Percentiles rank a stretch among this genome's conserved stretches.
Evolutionary conservation across 441 rosid species (phyloP).

Genomic region (Erysimum cheiri): DNA sequence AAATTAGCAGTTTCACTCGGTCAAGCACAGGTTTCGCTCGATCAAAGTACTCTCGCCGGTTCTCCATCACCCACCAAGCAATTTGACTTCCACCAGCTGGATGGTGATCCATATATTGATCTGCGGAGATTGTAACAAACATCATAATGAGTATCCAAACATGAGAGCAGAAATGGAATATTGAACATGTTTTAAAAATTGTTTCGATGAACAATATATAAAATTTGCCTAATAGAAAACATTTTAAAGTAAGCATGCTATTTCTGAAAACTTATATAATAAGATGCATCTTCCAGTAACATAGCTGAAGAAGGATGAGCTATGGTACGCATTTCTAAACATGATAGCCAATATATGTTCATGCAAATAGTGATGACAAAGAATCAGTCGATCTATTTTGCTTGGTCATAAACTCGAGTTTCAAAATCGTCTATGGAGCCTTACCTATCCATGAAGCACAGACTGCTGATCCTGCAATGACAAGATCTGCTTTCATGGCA

Average conservation of each 20-base stretch:
- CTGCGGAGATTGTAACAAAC: slow-evolving; percentile 48
- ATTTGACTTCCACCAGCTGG: slow-evolving; percentile 97
- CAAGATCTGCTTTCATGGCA: slow-evolving; percentile 94
- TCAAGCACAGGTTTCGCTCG: slow-evolving; percentile 77
- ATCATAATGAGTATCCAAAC: slow-evolving; percentile 8
- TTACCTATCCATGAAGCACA: slow-evolving; percentile 97
- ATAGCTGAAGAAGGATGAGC: neutral
- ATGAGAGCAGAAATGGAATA: slow-evolving; percentile 20
- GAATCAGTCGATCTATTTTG: slow-evolving; percentile 10
- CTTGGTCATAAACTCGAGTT: too few species aligned
- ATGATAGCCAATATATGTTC: slow-evolving; percentile 3
- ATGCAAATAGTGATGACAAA: slow-evolving; percentile 15
- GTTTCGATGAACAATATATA: slow-evolving; percentile 7
- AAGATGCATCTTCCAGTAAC: neutral
- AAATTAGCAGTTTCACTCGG: slow-evolving; percentile 83
- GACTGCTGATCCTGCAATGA: slow-evolving; percentile 97
- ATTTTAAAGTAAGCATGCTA: slow-evolving; percentile 8
- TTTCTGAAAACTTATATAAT: neutral
- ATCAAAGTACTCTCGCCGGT: slow-evolving; percentile 90
- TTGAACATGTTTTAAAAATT: neutral
- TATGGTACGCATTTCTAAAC: neutral
- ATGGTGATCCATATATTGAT: slow-evolving; percentile 81
- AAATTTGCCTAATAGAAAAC: neutral
- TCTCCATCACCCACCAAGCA: slow-evolving; percentile 99
- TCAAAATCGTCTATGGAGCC: slow-evolving; percentile 1